Conservation (phyloP, 352 stramenopile genomes). For the Globisporangium heterothallicum region DNA sequence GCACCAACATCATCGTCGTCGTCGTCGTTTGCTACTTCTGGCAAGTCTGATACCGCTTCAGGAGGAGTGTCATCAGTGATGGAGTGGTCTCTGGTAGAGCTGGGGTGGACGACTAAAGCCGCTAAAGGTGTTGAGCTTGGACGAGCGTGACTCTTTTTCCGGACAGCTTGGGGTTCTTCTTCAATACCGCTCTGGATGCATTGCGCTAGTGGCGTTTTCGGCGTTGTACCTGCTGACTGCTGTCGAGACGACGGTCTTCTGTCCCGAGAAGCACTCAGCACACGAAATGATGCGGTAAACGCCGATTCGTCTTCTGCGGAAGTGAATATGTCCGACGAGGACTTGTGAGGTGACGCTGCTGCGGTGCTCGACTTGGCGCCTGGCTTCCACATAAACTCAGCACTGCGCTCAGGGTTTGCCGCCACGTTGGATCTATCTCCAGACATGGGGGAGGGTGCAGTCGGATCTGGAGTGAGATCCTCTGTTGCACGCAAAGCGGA, state of each 20-base stretch:
- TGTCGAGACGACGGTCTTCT: conserved; percentile 6
- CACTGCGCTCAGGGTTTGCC: neutral
- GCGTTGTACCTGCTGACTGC: neutral
- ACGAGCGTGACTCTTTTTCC: neutral
- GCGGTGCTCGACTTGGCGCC: conserved; percentile 12
- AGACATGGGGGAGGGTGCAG: too few relatives aligned
- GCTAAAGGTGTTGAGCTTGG: neutral
- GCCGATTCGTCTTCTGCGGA: conserved; percentile 24
- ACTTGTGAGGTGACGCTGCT: neutral
- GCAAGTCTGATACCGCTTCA: too few relatives aligned
- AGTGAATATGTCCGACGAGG: conserved; percentile 17
- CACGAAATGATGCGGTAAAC: conserved; percentile 28
- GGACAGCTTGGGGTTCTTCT: neutral
- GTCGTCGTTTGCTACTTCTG: neutral
- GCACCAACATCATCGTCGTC: neutral
- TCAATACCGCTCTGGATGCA: neutral
- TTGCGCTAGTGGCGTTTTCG: neutral
- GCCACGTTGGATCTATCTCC: neutral
- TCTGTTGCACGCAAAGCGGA: neutral
- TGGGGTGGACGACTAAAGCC: neutral
- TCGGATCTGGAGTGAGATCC: neutral
- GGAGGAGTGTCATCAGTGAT: too few relatives aligned
- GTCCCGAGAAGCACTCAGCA: conserved; percentile 25
- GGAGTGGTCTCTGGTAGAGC: too few relatives aligned
- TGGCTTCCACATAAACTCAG: conserved; percentile 54